These are phyloP conservation scores for Penicillium palitans DNA, from an alignment of 2,329 filamentous ascomycete species.

Conservation along the genomic window DNA sequence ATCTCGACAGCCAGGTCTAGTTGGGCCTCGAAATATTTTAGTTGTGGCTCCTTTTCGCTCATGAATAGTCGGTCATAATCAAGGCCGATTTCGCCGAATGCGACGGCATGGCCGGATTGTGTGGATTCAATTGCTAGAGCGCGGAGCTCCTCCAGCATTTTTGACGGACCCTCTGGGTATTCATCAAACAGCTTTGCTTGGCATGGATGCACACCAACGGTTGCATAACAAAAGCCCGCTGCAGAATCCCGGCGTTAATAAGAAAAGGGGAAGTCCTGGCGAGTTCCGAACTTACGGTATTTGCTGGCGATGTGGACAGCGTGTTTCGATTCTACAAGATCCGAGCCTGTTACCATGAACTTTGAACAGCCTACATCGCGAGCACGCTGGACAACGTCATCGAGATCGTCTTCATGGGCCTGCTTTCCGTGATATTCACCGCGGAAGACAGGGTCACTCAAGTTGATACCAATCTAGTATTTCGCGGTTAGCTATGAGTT, in stretches of 20 bases:
- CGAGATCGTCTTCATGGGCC: slow-evolving; percentile 48
- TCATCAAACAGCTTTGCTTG: slow-evolving; percentile 75
- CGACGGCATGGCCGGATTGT: slow-evolving; percentile 62
- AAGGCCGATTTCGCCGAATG: slow-evolving; percentile 92
- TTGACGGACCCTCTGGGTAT: slow-evolving; percentile 48
- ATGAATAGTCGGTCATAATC: slow-evolving; percentile 92
- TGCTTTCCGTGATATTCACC: slow-evolving; percentile 81
- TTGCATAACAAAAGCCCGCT: slow-evolving; percentile 84
- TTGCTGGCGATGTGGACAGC: slow-evolving; percentile 72
- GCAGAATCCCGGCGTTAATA: not conserved
- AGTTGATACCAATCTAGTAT: slow-evolving; percentile 81
- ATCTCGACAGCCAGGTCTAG: slow-evolving; percentile 74
- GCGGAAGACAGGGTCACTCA: slow-evolving; percentile 86
- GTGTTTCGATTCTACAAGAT: slow-evolving; percentile 72
- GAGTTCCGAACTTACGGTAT: slow-evolving; percentile 61
- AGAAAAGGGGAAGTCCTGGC: not conserved
- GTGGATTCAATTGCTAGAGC: slow-evolving; percentile 63
- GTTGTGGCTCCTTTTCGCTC: slow-evolving; percentile 74
- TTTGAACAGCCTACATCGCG: slow-evolving; percentile 77
- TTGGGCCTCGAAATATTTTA: slow-evolving; percentile 82
- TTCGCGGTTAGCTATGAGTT: slow-evolving; percentile 16
- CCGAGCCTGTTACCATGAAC: slow-evolving; percentile 90
- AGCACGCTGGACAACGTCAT: slow-evolving; percentile 75
- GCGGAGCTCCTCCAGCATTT: slow-evolving; percentile 59
- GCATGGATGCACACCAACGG: slow-evolving; percentile 92